Conservation (phyloP, 257 asterid species). For the Petunia axillaris region DNA sequence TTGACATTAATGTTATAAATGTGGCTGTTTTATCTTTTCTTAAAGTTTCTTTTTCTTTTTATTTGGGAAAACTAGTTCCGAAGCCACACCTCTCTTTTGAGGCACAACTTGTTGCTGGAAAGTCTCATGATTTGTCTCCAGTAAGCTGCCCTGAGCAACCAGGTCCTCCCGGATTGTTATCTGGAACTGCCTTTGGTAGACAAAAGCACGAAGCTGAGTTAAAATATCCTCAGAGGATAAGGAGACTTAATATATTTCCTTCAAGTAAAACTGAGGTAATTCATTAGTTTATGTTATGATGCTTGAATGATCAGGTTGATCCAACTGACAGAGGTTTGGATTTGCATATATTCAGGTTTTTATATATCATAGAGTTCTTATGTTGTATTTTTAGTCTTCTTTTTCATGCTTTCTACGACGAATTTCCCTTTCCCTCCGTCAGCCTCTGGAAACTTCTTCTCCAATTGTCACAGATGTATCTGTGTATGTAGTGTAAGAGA, state of each 20-base stretch:
- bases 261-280: constrained; percentile 86
- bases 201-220: constrained; percentile 92
- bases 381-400: background rate
- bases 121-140: constrained; percentile 88
- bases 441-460: background rate
- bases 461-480: background rate
- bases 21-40: constrained; percentile 10
- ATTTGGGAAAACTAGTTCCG: constrained; percentile 58
- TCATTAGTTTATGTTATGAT: constrained; percentile 23
- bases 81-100: constrained; percentile 95
- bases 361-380: background rate
- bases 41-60: constrained; percentile 34
- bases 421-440: background rate
- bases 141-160: constrained; percentile 88
- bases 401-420: background rate
- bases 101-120: constrained; percentile 93
- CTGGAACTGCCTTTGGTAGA: constrained; percentile 65
- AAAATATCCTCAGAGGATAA: constrained; percentile 85
- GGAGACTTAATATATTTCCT: constrained; percentile 93
- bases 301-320: background rate
- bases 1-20: constrained; percentile 3
- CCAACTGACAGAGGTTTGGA: background rate
- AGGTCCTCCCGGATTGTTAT: constrained; percentile 56
- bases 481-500: background rate
- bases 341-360: constrained; percentile 8